Evolutionary conservation across 129 eudicot species (phyloP), one percentile per base, ranked within the genome.

Genomic region (Chrysanthemum seticuspe): DNA sequence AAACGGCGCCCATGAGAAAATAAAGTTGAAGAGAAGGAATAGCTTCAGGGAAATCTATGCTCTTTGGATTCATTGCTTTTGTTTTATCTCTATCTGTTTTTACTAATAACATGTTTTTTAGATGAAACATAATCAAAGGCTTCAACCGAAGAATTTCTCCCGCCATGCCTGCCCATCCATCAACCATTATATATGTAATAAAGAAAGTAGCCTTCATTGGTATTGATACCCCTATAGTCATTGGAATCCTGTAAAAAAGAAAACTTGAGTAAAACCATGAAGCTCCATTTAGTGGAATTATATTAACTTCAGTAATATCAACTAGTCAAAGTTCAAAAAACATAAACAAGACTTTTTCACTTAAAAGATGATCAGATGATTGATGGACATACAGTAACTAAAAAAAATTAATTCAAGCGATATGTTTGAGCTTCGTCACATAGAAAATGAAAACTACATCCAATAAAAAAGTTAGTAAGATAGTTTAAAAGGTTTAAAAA

Each of bases 141-240:
- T 92, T 92, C 80, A 92, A 80, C 29, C 95, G 85, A n/a, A 92
- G 95, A 69, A 92, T 92, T 77, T 92, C 96, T 58, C 98, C 78
- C 7, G 98, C 98, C 71, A 92, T 92, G 56, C 96, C 98, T 23
- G 98, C 98, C 96, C 98, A 92, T 55, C 98, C 98, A 59, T 92
- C 98, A 59, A 92, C 95, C 98, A 92, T 92, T 82, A 89, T 87
- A 67, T 87, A 92, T 16, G 98, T 92, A 27, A 92, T 87, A 67
- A 92, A 92, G 79, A 92, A 92, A 60, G 98, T 92, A 66, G 96
- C 98, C 74, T 92, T 92, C 95, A 85, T 87, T 45, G 98, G 98
- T 68, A 92, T 89, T 18, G 96, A 85, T 71, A 92, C 98, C 19
- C 96, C 98, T 55, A 92, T 92, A 6, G 86, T 92, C 73, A 92